These are phyloP conservation scores for Exophiala bonariae DNA, from an alignment of 2,329 filamentous ascomycete genomes.

Conservation along the genomic window DNA sequence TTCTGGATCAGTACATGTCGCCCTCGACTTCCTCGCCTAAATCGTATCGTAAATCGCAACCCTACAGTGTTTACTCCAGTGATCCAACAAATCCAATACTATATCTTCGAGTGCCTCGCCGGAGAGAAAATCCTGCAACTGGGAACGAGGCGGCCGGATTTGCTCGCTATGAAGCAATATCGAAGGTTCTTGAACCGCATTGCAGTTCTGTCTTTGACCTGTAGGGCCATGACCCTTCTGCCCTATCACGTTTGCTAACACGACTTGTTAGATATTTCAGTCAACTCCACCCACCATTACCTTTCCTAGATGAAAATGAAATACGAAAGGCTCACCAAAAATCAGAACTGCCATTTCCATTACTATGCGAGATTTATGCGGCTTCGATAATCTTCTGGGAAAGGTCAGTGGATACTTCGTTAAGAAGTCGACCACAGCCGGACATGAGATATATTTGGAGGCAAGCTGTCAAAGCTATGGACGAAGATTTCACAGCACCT, in stretches of 20 bases:
- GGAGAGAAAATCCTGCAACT: constrained; percentile 29
- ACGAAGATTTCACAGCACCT: constrained; percentile 57
- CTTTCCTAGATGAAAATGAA: constrained; percentile 56
- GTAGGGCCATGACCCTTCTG: background rate
- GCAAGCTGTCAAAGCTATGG: constrained; percentile 59
- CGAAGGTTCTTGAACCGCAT: constrained; percentile 60
- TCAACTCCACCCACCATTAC: constrained; percentile 59
- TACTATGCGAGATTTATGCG: constrained; percentile 59
- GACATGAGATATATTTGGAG: constrained; percentile 64
- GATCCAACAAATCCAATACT: constrained; percentile 42
- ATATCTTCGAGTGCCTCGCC: constrained; percentile 33
- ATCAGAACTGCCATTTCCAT: constrained; percentile 57
- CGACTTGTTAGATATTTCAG: constrained; percentile 52
- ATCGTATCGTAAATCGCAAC: constrained; percentile 23
- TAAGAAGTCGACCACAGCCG: constrained; percentile 48
- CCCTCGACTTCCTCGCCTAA: constrained; percentile 34
- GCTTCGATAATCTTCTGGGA: constrained; percentile 59
- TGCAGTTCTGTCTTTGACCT: constrained; percentile 50
- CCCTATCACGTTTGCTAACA: background rate
- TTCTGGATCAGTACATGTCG: constrained; percentile 59
- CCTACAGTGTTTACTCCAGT: constrained; percentile 33
- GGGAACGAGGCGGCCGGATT: constrained; percentile 44
- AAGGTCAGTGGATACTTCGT: constrained; percentile 40
- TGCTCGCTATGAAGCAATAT: constrained; percentile 57
- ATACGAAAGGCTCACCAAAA: constrained; percentile 56